Conservation (phyloP, 495 filamentous ascomycete species). For the Talaromyces borbonicus region DNA sequence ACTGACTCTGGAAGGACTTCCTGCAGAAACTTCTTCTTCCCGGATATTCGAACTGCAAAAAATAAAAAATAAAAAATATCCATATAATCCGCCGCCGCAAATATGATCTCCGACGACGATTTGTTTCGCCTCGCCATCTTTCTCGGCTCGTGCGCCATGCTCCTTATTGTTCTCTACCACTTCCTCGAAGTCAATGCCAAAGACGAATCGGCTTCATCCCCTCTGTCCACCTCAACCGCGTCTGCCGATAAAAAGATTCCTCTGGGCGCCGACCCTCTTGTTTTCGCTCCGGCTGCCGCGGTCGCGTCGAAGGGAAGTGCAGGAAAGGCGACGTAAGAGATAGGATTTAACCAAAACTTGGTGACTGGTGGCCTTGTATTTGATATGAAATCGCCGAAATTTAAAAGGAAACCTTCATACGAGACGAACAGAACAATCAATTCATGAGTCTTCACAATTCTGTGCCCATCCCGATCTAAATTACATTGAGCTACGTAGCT, state of each 20-base stretch:
- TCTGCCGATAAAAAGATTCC: conserved; percentile 20
- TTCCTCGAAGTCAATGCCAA: conserved; percentile 91
- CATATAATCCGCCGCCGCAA: not conserved
- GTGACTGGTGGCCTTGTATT: conserved; percentile 6
- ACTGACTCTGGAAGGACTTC: too few species aligned
- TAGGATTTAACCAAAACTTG: not conserved
- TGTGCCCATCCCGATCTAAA: too few species aligned
- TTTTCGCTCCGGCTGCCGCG: conserved; percentile 11
- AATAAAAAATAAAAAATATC: too few species aligned
- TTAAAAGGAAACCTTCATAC: not conserved
- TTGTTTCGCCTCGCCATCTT: conserved; percentile 84
- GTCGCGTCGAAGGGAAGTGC: conserved; percentile 10
- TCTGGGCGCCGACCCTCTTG: conserved; percentile 13
- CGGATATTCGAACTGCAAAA: too few species aligned
- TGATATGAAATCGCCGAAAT: not conserved
- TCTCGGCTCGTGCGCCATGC: conserved; percentile 83
- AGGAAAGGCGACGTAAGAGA: not conserved
- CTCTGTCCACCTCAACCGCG: conserved; percentile 8
- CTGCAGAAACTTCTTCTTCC: too few species aligned
- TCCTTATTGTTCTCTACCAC: conserved; percentile 91
- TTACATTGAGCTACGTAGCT: too few species aligned
- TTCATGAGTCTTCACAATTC: too few species aligned
- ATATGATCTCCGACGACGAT: conserved; percentile 78
- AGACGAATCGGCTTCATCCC: conserved; percentile 32
- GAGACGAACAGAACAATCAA: too few species aligned